phyloP scores from a whole-genome alignment of 257 asterid species.

The Nicotiana knightiana region DNA sequence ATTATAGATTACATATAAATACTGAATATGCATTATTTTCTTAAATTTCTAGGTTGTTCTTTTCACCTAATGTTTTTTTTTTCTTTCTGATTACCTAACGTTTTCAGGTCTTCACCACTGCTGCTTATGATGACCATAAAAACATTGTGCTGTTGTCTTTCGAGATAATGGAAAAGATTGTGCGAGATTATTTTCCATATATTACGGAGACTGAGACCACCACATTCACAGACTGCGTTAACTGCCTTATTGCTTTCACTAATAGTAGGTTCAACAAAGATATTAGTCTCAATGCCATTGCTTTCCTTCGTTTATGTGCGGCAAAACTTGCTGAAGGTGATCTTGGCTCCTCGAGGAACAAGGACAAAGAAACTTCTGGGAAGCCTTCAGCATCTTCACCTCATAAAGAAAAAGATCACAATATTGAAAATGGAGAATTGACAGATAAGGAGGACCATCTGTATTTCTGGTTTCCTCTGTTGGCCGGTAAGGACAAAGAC shows the following conservation, averaged over 20 bases:
- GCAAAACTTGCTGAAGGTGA: constrained; percentile 97
- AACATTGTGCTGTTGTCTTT: constrained; percentile 90
- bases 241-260: constrained; percentile 93
- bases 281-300: constrained; percentile 95
- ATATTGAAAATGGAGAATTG: constrained; percentile 53
- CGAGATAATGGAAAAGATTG: constrained; percentile 93
- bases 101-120: constrained; percentile 92
- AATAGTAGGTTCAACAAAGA: constrained; percentile 89
- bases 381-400: constrained; percentile 58
- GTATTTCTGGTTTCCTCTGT: constrained; percentile 92
- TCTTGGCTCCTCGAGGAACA: constrained; percentile 38
- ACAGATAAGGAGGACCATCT: constrained; percentile 80
- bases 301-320: constrained; percentile 93
- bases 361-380: constrained; percentile 46
- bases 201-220: constrained; percentile 97
- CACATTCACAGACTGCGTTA: constrained; percentile 94
- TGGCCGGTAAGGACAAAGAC: constrained; percentile 64
- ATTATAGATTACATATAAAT: constrained; percentile 7
- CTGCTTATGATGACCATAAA: constrained; percentile 96
- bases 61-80: background rate
- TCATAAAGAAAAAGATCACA: constrained; percentile 57
- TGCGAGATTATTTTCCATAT: constrained; percentile 94
- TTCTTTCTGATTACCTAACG: constrained; percentile 14
- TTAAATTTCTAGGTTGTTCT: constrained; percentile 3
- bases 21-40: background rate